These are phyloP conservation scores for Chlorociboria aeruginascens DNA, from an alignment of 495 filamentous ascomycete genomes.

Conservation along the genomic window DNA sequence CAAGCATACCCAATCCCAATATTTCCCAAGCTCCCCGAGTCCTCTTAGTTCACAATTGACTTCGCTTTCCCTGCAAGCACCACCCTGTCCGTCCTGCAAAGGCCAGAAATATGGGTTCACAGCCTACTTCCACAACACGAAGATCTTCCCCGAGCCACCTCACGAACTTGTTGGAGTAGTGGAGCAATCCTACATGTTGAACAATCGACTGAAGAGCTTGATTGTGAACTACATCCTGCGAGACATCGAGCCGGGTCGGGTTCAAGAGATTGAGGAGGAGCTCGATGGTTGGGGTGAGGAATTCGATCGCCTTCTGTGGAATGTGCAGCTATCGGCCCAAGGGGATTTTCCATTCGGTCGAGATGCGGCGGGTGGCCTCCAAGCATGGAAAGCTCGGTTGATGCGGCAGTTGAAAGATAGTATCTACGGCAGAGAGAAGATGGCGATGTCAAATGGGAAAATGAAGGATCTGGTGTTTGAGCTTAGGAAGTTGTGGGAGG, in stretches of 20 bases:
- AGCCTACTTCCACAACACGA: constrained; percentile 13
- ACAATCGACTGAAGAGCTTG: constrained; percentile 7
- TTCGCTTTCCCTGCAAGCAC: not conserved
- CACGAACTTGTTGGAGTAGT: constrained; percentile 4
- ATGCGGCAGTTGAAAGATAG: constrained; percentile 8
- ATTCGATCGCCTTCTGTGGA: not conserved
- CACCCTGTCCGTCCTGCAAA: constrained; percentile 7
- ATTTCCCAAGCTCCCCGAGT: too few species aligned
- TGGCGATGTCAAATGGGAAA: not conserved
- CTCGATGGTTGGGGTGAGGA: not conserved
- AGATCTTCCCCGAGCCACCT: constrained; percentile 9
- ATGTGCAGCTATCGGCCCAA: not conserved
- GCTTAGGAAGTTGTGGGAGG: not conserved
- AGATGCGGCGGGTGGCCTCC: not conserved
- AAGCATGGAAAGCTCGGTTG: not conserved
- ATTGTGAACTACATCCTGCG: constrained; percentile 7
- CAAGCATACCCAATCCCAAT: too few species aligned
- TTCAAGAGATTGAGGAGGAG: not conserved
- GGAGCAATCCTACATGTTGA: constrained; percentile 11
- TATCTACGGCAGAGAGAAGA: not conserved
- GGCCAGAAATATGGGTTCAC: constrained; percentile 13
- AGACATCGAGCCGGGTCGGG: not conserved
- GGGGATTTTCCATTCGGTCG: not conserved
- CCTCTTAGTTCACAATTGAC: not conserved
- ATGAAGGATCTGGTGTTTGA: not conserved